Evolutionary conservation across 139 green algal species (phyloP), one percentile per base, ranked within the genome.

Genomic region (Chlorella ohadii): DNA sequence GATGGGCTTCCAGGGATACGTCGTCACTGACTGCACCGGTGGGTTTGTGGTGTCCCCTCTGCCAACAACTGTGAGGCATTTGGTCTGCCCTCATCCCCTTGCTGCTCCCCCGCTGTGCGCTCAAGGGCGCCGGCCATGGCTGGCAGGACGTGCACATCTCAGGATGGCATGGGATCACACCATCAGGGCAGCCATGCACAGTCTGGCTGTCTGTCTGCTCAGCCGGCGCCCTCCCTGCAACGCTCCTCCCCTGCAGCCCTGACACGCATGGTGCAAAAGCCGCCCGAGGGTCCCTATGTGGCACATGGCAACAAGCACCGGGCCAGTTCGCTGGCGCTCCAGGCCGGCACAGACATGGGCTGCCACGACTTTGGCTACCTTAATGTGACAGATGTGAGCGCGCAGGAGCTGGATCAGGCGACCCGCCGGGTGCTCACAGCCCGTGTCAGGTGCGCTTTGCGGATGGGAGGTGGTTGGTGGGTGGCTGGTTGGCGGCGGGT

Each of bases 11-110:
- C 23, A 57, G 6, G 70, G 70, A 12, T 76, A 57, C 28, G 70
- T 76, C 38, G 70, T 76, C 38, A 76, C 70, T 12, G 70, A 73
- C 38, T 76, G 70, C 38, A 56, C 70, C 19, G 70, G 70, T 41
- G 23, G 1, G 36, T 19, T 66, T n/a, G n/a, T n/a, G n/a, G n/a
- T n/a, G n/a, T n/a, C n/a, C n/a, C n/a, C n/a, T n/a, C n/a, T n/a
- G n/a, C n/a, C n/a, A n/a, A n/a, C n/a, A n/a, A n/a, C n/a, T n/a
- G n/a, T n/a, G n/a, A n/a, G n/a, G n/a, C n/a, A n/a, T n/a, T n/a
- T n/a, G n/a, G n/a, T n/a, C n/a, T n/a, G n/a, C n/a, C n/a, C n/a
- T n/a, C n/a, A n/a, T n/a, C n/a, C n/a, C n/a, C n/a, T n/a, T n/a
- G n/a, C n/a, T n/a, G n/a, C n/a, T n/a, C n/a, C n/a, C n/a, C n/a